Evolutionary conservation across 1,139 yeast species (phyloP).

Genomic region (Kodamaea suecica): DNA sequence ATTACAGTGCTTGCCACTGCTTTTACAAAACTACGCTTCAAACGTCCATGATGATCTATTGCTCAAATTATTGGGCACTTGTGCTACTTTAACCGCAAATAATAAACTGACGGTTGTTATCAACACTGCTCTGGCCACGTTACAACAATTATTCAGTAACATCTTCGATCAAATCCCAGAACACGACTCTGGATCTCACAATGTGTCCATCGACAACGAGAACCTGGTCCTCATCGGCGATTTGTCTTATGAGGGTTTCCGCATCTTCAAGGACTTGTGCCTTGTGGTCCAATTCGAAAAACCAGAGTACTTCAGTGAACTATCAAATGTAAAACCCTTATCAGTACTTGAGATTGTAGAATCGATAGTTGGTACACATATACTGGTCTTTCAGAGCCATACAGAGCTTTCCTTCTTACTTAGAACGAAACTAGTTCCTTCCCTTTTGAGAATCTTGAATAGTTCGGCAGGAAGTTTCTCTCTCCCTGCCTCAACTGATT

Average conservation of each 20-base stretch:
- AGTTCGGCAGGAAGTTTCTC: conserved; percentile 48
- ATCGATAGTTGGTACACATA: conserved; percentile 58
- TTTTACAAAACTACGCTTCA: conserved; percentile 61
- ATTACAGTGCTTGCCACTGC: conserved; percentile 77
- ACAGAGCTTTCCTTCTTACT: conserved; percentile 63
- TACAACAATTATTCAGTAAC: conserved; percentile 76
- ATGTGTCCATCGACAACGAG: conserved; percentile 44
- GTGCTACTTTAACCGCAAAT: conserved; percentile 66
- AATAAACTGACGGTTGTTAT: conserved; percentile 73
- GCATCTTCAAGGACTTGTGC: conserved; percentile 71
- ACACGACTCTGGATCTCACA: conserved; percentile 18
- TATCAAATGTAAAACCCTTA: conserved; percentile 54
- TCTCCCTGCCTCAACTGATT: not conserved
- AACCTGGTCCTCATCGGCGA: conserved; percentile 44
- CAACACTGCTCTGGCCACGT: conserved; percentile 92
- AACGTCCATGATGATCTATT: conserved; percentile 56
- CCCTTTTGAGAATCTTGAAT: conserved; percentile 60
- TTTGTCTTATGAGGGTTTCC: conserved; percentile 64
- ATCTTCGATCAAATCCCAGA: conserved; percentile 56
- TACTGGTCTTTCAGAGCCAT: conserved; percentile 52
- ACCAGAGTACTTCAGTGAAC: conserved; percentile 46
- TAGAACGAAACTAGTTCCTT: conserved; percentile 69
- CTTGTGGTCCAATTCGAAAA: conserved; percentile 57
- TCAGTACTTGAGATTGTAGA: conserved; percentile 82
- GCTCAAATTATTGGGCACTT: conserved; percentile 60